Conservation (phyloP, 202 grass and related monocot genomes). For the Schoenoplectus tabernaemontani region DNA sequence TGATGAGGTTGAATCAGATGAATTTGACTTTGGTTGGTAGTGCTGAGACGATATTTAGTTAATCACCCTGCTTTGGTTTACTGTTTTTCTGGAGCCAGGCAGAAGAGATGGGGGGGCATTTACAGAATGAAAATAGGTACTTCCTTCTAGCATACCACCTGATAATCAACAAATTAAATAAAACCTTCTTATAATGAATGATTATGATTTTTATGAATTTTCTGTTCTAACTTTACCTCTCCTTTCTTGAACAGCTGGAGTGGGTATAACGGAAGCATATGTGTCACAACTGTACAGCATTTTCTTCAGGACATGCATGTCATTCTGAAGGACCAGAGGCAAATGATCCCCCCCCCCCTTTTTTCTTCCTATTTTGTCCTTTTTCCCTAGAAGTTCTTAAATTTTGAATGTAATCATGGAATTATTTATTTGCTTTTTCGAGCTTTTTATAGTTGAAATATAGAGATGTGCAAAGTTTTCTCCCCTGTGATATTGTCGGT, state of each 20-base stretch:
- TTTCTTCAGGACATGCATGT: slow-evolving; percentile 22
- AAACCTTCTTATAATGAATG: background rate
- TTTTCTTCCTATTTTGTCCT: slow-evolving; percentile 19
- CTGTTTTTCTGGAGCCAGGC: slow-evolving; percentile 18
- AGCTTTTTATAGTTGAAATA: slow-evolving; percentile 22
- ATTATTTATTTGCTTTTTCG: slow-evolving; percentile 10
- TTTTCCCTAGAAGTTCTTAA: background rate
- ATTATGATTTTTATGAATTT: background rate
- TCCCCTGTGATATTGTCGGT: background rate
- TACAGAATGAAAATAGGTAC: slow-evolving; percentile 3
- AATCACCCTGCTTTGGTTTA: slow-evolving; percentile 30
- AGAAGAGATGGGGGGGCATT: slow-evolving; percentile 1
- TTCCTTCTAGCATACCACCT: background rate
- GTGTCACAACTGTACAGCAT: slow-evolving; percentile 50
- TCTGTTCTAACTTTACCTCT: slow-evolving; percentile 10
- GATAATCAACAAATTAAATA: background rate
- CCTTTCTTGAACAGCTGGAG: slow-evolving; percentile 25
- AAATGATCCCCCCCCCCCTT: background rate
- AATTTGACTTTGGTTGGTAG: slow-evolving; percentile 33
- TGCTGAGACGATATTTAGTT: slow-evolving; percentile 28
- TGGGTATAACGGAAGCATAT: slow-evolving; percentile 20
- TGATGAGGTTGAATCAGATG: slow-evolving; percentile 42
- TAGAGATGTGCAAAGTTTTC: background rate
- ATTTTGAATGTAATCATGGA: slow-evolving; percentile 20
- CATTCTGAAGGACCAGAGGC: slow-evolving; percentile 3